Base-by-base conservation (phyloP, 352 stramenopile species). In the Phytophthora ramorum region DNA sequence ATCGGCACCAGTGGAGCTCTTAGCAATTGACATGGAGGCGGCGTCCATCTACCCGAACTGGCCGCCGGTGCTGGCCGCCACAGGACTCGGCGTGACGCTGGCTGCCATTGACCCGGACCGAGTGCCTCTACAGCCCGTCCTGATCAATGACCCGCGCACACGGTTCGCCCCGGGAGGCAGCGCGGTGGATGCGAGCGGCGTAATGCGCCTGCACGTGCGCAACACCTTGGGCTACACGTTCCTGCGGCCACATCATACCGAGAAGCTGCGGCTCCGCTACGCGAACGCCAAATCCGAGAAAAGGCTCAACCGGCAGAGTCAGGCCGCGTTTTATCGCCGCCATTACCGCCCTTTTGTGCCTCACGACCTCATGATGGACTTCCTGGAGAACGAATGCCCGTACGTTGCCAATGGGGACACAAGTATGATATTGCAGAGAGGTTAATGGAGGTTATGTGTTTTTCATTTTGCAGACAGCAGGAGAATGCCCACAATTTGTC, bases 221-320 rank as follows among this genome's bases (percentile, higher is more conserved):
- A 93, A 93, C 35, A 47, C 69, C 1, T 47, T 64, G 7, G 83
- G 77, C 34, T 87, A 91, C 37, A 57, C 73, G 30, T 90, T 79
- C 54, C 48, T 91, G 51, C 76, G 85, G 22, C 67, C 79, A 6
- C 66, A 83, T 56, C 79, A 86, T 26, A 60, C 65, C 48, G 45
- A 70, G 19, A 81, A 77, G 50, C 56, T 88, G 53, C 17, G 30
- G 8, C 17, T 32, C 3, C 12, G 37, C 34, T 13, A 40, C 10
- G 13, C 2, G 6, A 38, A 53, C 9, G 45, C 28, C 5, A 45
- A 34, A 4, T 17, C 12, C 7, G 24, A 47, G 12, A 66, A 53
- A 2, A 34, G 20, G n/a, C 32, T 19, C 9, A 49, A 58, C 6
- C 46, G 44, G 22, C 37, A 34, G 5, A 8, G 43, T 0, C 53